Conservation (phyloP, 31 red algal species). For the Asparagopsis taxiformis region DNA sequence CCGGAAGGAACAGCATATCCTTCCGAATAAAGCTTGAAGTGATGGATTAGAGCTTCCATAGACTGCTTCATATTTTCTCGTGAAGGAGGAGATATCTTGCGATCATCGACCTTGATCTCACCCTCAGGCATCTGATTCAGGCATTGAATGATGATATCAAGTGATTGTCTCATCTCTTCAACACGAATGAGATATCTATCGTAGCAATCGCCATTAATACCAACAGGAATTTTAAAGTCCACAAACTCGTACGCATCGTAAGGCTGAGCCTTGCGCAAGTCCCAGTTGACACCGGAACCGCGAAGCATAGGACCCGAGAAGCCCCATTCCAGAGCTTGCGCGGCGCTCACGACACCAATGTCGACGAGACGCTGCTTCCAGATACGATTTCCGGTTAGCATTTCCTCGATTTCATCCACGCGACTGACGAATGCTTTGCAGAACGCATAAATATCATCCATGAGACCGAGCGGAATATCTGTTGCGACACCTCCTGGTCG, state of each 20-base stretch:
- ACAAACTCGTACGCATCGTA: slow-evolving; percentile 98
- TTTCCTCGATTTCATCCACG: slow-evolving; percentile 95
- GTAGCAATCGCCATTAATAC: slow-evolving; percentile 93
- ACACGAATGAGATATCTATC: slow-evolving; percentile 96
- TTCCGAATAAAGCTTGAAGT: slow-evolving; percentile 98
- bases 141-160: slow-evolving; percentile 95
- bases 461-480: slow-evolving; percentile 90
- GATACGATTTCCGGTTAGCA: slow-evolving; percentile 97
- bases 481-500: slow-evolving; percentile 92
- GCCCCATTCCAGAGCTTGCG: slow-evolving; percentile 93
- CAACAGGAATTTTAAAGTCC: slow-evolving; percentile 92
- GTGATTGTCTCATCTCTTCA: slow-evolving; percentile 94
- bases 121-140: slow-evolving; percentile 99
- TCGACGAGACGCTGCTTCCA: slow-evolving; percentile 99
- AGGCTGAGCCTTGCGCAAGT: slow-evolving; percentile 93
- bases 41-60: slow-evolving; percentile 99
- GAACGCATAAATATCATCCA: slow-evolving; percentile 93
- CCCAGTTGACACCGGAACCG: slow-evolving; percentile 93
- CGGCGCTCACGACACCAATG: slow-evolving; percentile 87
- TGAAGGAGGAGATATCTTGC: slow-evolving; percentile 95
- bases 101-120: slow-evolving; percentile 94
- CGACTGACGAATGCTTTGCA: slow-evolving; percentile 76
- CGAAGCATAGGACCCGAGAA: slow-evolving; percentile 97
- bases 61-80: slow-evolving; percentile 97
- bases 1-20: slow-evolving; percentile 86